Percentiles rank a stretch among this genome's conserved stretches.
These are phyloP conservation scores for Suillus lakei DNA, from an alignment of 768 basidiomycete genomes.

Conservation along the genomic window DNA sequence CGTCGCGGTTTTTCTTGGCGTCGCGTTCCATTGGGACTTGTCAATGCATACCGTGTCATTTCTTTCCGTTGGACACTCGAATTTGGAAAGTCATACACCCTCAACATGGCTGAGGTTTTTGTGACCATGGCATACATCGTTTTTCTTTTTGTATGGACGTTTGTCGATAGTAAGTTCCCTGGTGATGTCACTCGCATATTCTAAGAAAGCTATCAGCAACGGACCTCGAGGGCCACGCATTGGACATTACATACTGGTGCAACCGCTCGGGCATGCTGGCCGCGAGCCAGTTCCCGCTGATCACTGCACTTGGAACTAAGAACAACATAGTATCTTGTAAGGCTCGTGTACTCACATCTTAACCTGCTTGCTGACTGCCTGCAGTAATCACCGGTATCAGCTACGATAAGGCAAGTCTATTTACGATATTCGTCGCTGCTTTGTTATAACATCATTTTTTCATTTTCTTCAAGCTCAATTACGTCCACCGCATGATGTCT, in stretches of 20 bases:
- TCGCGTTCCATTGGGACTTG: conserved; percentile 39
- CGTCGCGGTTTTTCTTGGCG: conserved; percentile 44
- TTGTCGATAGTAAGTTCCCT: conserved; percentile 48
- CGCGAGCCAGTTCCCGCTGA: conserved; percentile 53
- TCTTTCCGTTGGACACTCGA: conserved; percentile 52
- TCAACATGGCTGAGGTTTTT: conserved; percentile 44
- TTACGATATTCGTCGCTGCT: neutral
- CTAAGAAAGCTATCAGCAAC: conserved; percentile 22
- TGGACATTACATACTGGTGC: conserved; percentile 26
- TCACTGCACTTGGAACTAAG: conserved; percentile 62
- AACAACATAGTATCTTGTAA: conserved; percentile 56
- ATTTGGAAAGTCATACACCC: conserved; percentile 44
- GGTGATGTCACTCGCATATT: neutral
- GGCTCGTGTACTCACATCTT: conserved; percentile 16
- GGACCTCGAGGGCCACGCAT: conserved; percentile 19
- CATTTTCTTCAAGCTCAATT: conserved; percentile 34
- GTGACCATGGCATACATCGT: conserved; percentile 51
- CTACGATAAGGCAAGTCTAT: conserved; percentile 46
- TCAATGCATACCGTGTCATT: conserved; percentile 46
- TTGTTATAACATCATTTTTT: neutral
- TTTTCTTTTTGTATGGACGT: conserved; percentile 44
- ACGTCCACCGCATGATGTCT: conserved; percentile 49
- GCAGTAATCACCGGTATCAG: conserved; percentile 58
- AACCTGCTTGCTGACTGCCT: neutral
- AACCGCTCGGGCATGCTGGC: conserved; percentile 50